These are phyloP conservation scores for Hirsutella minnesotensis DNA, from an alignment of 2,329 filamentous ascomycete genomes.

Conservation along the genomic window DNA sequence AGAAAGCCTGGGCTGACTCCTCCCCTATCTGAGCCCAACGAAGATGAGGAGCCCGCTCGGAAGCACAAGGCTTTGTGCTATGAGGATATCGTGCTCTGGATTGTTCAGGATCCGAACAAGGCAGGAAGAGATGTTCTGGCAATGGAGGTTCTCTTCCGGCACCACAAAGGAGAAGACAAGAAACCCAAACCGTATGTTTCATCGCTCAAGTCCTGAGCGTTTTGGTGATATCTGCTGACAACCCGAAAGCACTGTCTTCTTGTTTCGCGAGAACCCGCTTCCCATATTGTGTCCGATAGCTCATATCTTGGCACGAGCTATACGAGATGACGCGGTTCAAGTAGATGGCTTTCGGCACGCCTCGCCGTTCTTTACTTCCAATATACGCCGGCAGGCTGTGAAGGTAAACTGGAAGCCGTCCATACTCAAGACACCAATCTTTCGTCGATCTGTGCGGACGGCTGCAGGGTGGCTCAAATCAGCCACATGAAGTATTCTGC, in stretches of 20 bases:
- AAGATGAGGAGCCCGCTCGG: constrained; percentile 1
- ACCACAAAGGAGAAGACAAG: constrained; percentile 5
- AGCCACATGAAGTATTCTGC: background rate
- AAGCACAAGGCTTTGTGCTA: too few relatives aligned
- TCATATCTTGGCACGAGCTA: constrained; percentile 5
- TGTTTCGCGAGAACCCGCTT: too few relatives aligned
- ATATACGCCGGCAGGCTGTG: constrained; percentile 1
- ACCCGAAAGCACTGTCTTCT: constrained; percentile 1
- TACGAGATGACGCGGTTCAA: constrained; percentile 2
- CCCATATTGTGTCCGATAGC: constrained; percentile 5
- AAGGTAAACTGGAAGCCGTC: constrained; percentile 3
- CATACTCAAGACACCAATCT: background rate
- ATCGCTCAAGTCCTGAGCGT: background rate
- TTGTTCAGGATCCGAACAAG: constrained; percentile 3
- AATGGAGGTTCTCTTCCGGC: constrained; percentile 4
- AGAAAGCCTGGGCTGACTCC: background rate
- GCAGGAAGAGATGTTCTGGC: constrained; percentile 3
- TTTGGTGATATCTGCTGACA: background rate
- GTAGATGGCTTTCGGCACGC: constrained; percentile 2
- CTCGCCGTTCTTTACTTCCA: constrained; percentile 2
- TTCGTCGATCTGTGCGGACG: background rate
- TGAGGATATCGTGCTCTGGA: constrained; percentile 4
- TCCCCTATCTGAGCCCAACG: background rate
- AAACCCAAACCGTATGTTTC: constrained; percentile 4
- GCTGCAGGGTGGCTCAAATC: background rate